phyloP scores from a whole-genome alignment of 1,139 yeast genomes.

The Hemisphaericaspora xylofermentans region DNA sequence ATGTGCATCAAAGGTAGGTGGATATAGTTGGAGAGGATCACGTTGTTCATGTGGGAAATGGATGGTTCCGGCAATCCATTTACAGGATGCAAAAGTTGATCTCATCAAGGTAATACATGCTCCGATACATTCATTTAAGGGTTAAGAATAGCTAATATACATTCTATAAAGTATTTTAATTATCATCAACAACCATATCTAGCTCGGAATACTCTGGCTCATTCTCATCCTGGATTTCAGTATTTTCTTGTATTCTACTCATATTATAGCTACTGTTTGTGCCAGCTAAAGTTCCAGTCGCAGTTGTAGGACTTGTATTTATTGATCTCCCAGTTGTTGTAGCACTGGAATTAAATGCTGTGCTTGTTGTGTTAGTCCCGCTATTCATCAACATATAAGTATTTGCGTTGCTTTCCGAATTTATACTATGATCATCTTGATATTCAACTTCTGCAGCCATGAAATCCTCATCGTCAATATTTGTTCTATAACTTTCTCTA shows the following conservation, averaged over 20 bases:
- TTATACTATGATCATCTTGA: constrained; percentile 51
- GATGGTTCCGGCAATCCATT: constrained; percentile 90
- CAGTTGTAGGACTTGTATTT: constrained; percentile 23
- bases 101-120: constrained; percentile 32
- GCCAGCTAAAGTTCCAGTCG: constrained; percentile 11
- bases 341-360: constrained; percentile 14
- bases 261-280: constrained; percentile 2
- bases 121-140: constrained; percentile 1
- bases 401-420: constrained; percentile 16
- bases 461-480: constrained; percentile 38
- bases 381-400: constrained; percentile 21
- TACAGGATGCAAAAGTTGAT: constrained; percentile 81
- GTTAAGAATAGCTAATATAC: background rate
- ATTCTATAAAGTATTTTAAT: constrained; percentile 4
- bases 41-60: constrained; percentile 94
- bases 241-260: constrained; percentile 6
- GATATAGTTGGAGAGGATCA: constrained; percentile 93
- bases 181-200: constrained; percentile 50
- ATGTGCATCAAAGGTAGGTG: constrained; percentile 82
- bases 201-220: constrained; percentile 31
- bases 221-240: constrained; percentile 13
- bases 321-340: constrained; percentile 20
- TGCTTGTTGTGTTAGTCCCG: constrained; percentile 15
- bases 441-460: constrained; percentile 63
- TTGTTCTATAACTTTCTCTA: constrained; percentile 10